Conservation (phyloP, 2,329 filamentous ascomycete genomes). For the Botrytis tulipae region DNA sequence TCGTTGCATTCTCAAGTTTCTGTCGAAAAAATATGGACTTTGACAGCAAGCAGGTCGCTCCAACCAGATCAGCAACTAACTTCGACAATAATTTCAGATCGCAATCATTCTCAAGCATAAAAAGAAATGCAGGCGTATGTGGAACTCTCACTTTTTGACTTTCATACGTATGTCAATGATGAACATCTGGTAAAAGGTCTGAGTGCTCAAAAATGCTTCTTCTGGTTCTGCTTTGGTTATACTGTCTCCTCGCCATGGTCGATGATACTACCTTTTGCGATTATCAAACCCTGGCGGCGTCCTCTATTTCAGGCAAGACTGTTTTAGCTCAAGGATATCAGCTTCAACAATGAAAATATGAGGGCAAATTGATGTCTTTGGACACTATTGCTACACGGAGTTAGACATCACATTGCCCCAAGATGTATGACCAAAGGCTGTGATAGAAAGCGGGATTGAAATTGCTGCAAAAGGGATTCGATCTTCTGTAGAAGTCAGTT, state of each 20-base stretch:
- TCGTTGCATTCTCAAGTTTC: not conserved
- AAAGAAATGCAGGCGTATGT: constrained; percentile 21
- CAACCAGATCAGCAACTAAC: constrained; percentile 6
- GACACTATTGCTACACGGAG: constrained; percentile 52
- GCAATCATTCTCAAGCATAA: constrained; percentile 1
- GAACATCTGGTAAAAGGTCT: constrained; percentile 64
- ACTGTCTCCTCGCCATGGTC: constrained; percentile 23
- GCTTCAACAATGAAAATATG: constrained; percentile 32
- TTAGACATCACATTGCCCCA: constrained; percentile 46
- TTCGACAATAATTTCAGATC: not conserved
- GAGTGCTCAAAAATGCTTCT: constrained; percentile 46
- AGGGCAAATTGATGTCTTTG: constrained; percentile 35
- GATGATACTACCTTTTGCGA: constrained; percentile 31
- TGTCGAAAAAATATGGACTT: constrained; percentile 9
- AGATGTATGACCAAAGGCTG: constrained; percentile 59
- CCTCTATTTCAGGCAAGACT: constrained; percentile 37
- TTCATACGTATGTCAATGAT: constrained; percentile 46
- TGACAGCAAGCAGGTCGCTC: not conserved
- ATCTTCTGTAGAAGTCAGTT: constrained; percentile 22
- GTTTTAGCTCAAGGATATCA: constrained; percentile 33
- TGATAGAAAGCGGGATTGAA: constrained; percentile 46
- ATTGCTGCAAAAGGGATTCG: not conserved
- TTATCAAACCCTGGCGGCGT: constrained; percentile 27
- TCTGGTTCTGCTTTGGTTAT: constrained; percentile 46
- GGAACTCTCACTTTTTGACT: not conserved